Conservation (phyloP, 129 eudicot genomes). For the Erigeron canadensis region DNA sequence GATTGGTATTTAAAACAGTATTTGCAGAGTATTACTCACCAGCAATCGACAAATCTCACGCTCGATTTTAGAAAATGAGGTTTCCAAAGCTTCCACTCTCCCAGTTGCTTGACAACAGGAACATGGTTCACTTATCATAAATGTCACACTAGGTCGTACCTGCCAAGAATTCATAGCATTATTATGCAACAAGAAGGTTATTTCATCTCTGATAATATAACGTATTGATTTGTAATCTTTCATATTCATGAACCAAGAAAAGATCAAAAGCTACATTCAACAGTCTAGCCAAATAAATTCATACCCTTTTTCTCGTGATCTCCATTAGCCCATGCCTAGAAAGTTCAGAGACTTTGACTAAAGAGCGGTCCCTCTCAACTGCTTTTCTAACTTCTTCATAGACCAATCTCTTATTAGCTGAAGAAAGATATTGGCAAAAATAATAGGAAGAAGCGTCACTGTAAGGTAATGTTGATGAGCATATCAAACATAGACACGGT, state of each 20-base stretch:
- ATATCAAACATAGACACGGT: neutral
- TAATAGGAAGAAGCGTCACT: slow-evolving; percentile 9
- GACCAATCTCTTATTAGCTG: slow-evolving; percentile 84
- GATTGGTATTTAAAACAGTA: slow-evolving; percentile 10
- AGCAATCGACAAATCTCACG: slow-evolving; percentile 87
- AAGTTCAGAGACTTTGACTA: slow-evolving; percentile 78
- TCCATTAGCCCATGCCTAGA: slow-evolving; percentile 96
- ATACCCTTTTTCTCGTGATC: slow-evolving; percentile 91
- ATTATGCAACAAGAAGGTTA: neutral
- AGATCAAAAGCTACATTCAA: slow-evolving; percentile 1
- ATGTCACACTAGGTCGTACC: slow-evolving; percentile 96
- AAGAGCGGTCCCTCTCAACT: slow-evolving; percentile 89
- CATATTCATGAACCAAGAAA: neutral
- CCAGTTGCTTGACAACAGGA: slow-evolving; percentile 94
- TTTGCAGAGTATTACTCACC: slow-evolving; percentile 44
- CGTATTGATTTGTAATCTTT: neutral
- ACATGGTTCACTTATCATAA: slow-evolving; percentile 95
- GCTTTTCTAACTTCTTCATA: slow-evolving; percentile 86
- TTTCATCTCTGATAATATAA: neutral
- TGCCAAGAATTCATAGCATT: slow-evolving; percentile 23
- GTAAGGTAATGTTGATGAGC: slow-evolving; percentile 20
- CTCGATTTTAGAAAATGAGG: slow-evolving; percentile 89
- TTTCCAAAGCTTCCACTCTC: slow-evolving; percentile 96
- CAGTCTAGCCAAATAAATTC: slow-evolving; percentile 17
- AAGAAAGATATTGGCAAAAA: slow-evolving; percentile 14